Percentiles rank a stretch among this genome's conserved stretches.
Evolutionary conservation across 169 alveolate genomes (phyloP).

Genomic region (Haemoproteus tartakovskyi): DNA sequence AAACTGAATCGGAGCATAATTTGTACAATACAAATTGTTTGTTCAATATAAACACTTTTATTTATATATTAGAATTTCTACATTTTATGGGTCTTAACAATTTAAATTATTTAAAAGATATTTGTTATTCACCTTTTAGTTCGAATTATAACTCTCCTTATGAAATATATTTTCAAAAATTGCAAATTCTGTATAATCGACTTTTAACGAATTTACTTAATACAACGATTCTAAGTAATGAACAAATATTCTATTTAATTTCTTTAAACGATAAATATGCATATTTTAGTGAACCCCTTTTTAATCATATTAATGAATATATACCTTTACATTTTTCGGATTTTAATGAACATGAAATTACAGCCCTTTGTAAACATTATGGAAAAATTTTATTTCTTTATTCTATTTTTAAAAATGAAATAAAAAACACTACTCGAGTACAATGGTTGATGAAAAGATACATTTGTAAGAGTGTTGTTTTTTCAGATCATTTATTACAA

Average conservation of each 20-base stretch:
- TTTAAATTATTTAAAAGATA: neutral
- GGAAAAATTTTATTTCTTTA: conserved; percentile 16
- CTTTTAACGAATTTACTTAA: neutral
- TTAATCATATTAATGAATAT: conserved; percentile 9
- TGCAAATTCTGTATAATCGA: neutral
- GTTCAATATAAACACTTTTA: neutral
- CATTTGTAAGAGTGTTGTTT: conserved; percentile 29
- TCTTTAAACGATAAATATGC: conserved; percentile 12
- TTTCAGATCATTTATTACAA: neutral
- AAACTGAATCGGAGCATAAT: no score
- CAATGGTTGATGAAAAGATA: conserved; percentile 29
- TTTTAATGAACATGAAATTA: conserved; percentile 36
- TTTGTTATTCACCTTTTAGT: neutral
- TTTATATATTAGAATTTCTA: conserved; percentile 20
- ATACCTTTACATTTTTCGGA: neutral
- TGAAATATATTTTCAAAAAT: no score
- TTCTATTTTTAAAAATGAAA: neutral
- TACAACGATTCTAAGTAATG: neutral
- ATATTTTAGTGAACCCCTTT: conserved; percentile 17
- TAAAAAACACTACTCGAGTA: neutral
- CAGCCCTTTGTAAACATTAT: conserved; percentile 22
- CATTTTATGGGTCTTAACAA: conserved; percentile 31
- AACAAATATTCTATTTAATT: conserved; percentile 2
- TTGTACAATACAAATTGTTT: neutral
- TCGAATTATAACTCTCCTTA: neutral